phyloP scores from a whole-genome alignment of 495 filamentous ascomycete species.

The Penicillium egyptiacum region DNA sequence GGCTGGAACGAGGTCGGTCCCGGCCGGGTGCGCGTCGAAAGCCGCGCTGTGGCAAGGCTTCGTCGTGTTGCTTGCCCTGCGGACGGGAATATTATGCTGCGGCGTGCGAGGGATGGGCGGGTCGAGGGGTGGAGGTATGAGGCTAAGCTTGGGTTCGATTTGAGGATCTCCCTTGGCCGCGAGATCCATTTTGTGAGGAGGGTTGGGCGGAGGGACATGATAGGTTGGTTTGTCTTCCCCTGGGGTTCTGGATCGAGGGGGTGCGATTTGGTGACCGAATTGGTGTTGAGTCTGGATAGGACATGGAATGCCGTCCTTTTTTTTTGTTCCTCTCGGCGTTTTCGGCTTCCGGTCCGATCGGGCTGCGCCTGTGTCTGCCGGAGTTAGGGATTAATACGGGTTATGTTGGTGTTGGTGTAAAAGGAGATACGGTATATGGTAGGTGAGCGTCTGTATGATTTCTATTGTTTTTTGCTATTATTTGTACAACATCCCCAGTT shows the following conservation, averaged over 20 bases:
- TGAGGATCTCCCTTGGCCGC: slow-evolving; percentile 19
- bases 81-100: slow-evolving; percentile 1
- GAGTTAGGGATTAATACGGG: slow-evolving; percentile 6
- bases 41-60: slow-evolving; percentile 2
- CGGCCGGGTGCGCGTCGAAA: slow-evolving; percentile 6
- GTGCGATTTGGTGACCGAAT: not conserved
- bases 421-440: not conserved
- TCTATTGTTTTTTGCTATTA: not conserved
- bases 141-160: slow-evolving; percentile 3
- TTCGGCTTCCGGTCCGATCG: slow-evolving; percentile 16
- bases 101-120: slow-evolving; percentile 3
- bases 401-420: not conserved
- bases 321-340: slow-evolving; percentile 18
- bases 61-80: slow-evolving; percentile 9
- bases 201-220: slow-evolving; percentile 25
- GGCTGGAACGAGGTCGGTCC: slow-evolving; percentile 10
- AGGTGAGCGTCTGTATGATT: not conserved
- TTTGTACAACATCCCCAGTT: not conserved
- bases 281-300: not conserved
- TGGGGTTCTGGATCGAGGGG: not conserved
- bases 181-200: slow-evolving; percentile 31
- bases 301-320: not conserved
- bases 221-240: not conserved
- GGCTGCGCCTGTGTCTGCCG: not conserved
- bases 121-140: slow-evolving; percentile 4